Evolutionary conservation across 2,329 filamentous ascomycete genomes (phyloP).

Genomic region (Herpotrichia juniperi): DNA sequence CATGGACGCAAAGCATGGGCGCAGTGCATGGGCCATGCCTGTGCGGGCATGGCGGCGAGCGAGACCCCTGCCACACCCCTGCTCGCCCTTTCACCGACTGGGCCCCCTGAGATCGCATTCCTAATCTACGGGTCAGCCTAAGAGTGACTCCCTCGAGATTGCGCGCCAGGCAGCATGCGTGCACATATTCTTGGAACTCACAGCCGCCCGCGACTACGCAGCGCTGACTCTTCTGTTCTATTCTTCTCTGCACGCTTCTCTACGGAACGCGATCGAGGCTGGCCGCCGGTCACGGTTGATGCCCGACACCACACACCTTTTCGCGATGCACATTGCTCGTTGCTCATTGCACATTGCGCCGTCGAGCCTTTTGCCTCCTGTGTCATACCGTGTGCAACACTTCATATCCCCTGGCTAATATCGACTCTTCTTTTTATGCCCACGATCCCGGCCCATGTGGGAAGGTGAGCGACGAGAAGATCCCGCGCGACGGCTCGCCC

Average conservation of each 20-base stretch:
- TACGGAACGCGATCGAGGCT: too few relatives aligned
- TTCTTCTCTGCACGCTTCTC: too few relatives aligned
- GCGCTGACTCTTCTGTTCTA: conserved; percentile 1
- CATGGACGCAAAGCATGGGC: too few relatives aligned
- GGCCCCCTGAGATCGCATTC: conserved; percentile 24
- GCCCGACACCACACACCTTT: too few relatives aligned
- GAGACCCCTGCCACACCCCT: neutral
- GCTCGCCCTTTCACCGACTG: conserved; percentile 4
- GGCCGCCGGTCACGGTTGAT: too few relatives aligned
- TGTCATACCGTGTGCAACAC: too few relatives aligned
- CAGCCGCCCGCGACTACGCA: neutral
- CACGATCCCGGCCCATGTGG: conserved; percentile 21
- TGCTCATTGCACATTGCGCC: too few relatives aligned
- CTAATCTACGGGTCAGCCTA: conserved; percentile 37
- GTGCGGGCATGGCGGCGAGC: too few relatives aligned
- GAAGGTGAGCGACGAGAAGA: conserved; percentile 3
- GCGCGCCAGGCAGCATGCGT: conserved; percentile 14
- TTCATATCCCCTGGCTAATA: too few relatives aligned
- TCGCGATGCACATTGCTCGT: too few relatives aligned
- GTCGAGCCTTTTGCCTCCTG: too few relatives aligned
- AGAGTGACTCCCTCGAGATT: conserved; percentile 24
- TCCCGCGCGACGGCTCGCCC: conserved; percentile 16
- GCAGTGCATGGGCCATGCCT: too few relatives aligned
- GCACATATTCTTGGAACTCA: conserved; percentile 19
- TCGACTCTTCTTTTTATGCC: conserved; percentile 25